Evolutionary conservation across 305 asterid species (phyloP).

Genomic region (Fraxinus greggii): DNA sequence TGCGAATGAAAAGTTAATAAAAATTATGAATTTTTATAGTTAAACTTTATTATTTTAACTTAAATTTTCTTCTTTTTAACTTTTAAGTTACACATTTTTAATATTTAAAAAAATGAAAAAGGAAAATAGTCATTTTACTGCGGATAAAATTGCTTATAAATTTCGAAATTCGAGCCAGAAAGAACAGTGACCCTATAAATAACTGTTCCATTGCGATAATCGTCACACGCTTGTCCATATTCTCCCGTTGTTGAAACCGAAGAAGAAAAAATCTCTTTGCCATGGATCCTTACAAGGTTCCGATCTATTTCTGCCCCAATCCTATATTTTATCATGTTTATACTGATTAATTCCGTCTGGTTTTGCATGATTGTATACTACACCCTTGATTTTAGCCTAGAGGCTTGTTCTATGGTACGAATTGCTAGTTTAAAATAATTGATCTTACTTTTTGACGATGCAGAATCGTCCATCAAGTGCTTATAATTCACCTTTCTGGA

Average conservation of each 20-base stretch:
- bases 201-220: not conserved
- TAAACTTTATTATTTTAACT: too few species aligned
- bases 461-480: conserved; percentile 45
- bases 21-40: too few species aligned
- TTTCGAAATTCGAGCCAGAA: conserved; percentile 24
- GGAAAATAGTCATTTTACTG: not conserved
- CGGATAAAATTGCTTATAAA: not conserved
- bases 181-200: not conserved
- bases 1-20: too few species aligned
- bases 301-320: not conserved
- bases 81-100: too few species aligned
- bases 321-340: not conserved
- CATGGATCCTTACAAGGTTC: conserved; percentile 70
- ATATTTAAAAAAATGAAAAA: not conserved
- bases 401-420: not conserved
- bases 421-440: not conserved
- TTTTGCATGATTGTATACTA: not conserved
- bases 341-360: not conserved
- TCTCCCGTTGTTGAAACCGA: not conserved
- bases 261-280: not conserved
- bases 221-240: not conserved
- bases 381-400: not conserved
- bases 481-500: conserved; percentile 34
- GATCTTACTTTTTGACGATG: conserved; percentile 5
- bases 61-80: too few species aligned